Evolutionary conservation across 306 rosid species (phyloP).

Genomic region (Arachis stenosperma): DNA sequence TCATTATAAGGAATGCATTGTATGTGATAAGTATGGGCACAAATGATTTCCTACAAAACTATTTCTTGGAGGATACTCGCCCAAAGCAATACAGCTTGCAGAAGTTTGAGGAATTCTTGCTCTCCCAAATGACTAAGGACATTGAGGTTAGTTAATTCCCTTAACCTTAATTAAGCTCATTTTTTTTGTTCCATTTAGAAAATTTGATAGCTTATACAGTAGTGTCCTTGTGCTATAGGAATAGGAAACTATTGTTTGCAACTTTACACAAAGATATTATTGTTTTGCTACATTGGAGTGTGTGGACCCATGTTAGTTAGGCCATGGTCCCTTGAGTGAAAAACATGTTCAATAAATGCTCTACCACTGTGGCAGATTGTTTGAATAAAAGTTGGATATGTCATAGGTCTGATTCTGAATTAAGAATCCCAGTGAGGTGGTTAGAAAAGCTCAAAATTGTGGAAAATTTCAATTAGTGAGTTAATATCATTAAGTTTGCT

Average conservation of each 20-base stretch:
- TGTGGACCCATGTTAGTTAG: no score
- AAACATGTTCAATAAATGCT: not conserved
- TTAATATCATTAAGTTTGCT: not conserved
- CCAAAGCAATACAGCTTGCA: constrained; percentile 58
- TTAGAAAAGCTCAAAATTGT: not conserved
- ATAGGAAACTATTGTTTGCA: no score
- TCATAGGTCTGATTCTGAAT: not conserved
- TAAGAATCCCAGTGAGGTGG: not conserved
- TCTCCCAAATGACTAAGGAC: constrained; percentile 51
- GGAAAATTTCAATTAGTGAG: not conserved
- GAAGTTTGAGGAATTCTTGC: constrained; percentile 57
- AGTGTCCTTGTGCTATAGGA: no score
- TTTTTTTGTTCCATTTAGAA: no score
- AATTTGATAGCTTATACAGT: not conserved
- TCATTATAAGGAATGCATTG: constrained; percentile 53
- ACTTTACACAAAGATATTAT: no score
- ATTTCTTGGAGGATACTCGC: constrained; percentile 66
- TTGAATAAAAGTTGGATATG: not conserved
- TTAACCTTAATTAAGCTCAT: not conserved
- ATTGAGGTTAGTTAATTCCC: constrained; percentile 48
- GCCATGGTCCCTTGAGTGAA: not conserved
- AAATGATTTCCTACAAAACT: constrained; percentile 77
- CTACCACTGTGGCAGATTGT: not conserved
- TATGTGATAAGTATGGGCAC: constrained; percentile 69
- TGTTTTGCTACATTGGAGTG: no score